These are phyloP conservation scores for Ogataea chonburiensis DNA, from an alignment of 805 yeast species.

Conservation along the genomic window DNA sequence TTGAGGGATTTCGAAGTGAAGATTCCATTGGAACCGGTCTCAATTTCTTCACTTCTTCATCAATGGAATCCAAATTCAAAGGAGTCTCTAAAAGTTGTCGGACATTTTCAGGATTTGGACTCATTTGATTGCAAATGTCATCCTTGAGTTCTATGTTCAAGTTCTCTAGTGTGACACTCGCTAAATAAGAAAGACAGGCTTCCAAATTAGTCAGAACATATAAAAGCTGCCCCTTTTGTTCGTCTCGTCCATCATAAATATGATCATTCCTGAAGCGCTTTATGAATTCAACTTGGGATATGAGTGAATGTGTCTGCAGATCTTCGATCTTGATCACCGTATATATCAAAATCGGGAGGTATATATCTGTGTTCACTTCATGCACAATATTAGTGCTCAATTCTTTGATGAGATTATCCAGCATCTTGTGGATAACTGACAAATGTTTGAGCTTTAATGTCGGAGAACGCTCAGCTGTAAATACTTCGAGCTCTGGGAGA, in stretches of 20 bases:
- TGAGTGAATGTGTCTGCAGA: slow-evolving; percentile 29
- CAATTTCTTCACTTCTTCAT: slow-evolving; percentile 24
- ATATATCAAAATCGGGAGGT: slow-evolving; percentile 36
- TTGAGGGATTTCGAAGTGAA: slow-evolving; percentile 1
- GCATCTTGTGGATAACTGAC: slow-evolving; percentile 30
- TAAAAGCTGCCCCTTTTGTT: slow-evolving; percentile 34
- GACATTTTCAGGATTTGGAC: neutral
- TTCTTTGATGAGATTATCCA: slow-evolving; percentile 27
- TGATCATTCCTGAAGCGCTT: slow-evolving; percentile 34
- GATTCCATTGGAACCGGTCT: slow-evolving; percentile 8
- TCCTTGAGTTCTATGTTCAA: slow-evolving; percentile 25
- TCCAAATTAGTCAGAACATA: slow-evolving; percentile 38
- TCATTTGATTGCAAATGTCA: slow-evolving; percentile 7
- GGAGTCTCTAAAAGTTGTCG: slow-evolving; percentile 21
- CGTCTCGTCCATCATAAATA: slow-evolving; percentile 28
- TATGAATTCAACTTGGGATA: slow-evolving; percentile 34
- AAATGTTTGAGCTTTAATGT: slow-evolving; percentile 34
- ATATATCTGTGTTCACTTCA: slow-evolving; percentile 34
- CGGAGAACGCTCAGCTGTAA: slow-evolving; percentile 36
- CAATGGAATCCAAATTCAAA: slow-evolving; percentile 28
- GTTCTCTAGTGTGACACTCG: slow-evolving; percentile 34
- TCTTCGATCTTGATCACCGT: slow-evolving; percentile 33
- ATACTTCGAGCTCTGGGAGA: slow-evolving; percentile 32
- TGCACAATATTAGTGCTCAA: slow-evolving; percentile 13
- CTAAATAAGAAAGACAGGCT: slow-evolving; percentile 36